phyloP scores from a whole-genome alignment of 371 early-diverging fungal genomes.

The Mucor saturninus region DNA sequence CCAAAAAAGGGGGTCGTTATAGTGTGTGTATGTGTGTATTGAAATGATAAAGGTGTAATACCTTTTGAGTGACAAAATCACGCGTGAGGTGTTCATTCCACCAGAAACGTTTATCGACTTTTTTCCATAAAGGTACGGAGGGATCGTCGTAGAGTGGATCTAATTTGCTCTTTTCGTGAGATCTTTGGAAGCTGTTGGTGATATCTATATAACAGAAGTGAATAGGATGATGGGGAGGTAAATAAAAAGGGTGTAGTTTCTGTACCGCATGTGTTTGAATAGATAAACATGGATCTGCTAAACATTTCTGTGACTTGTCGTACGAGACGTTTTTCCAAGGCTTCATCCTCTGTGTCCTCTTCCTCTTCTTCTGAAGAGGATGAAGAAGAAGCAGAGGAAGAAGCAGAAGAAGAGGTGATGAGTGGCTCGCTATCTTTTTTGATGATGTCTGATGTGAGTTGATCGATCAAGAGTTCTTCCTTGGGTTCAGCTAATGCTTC shows the following conservation, averaged over 20 bases:
- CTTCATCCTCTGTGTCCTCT: slow-evolving; percentile 40
- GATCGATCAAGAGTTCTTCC: slow-evolving; percentile 23
- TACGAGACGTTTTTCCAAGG: slow-evolving; percentile 63
- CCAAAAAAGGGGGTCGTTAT: not conserved
- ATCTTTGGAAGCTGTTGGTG: slow-evolving; percentile 48
- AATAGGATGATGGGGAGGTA: too few relatives aligned
- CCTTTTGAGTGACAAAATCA: slow-evolving; percentile 48
- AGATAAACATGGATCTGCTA: slow-evolving; percentile 66
- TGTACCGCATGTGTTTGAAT: slow-evolving; percentile 62
- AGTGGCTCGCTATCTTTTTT: slow-evolving; percentile 11
- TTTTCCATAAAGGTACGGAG: slow-evolving; percentile 23
- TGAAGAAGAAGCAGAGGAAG: slow-evolving; percentile 21
- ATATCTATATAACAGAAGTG: slow-evolving; percentile 30
- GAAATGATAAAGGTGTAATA: slow-evolving; percentile 2
- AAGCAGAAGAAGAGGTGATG: slow-evolving; percentile 19
- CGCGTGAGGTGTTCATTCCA: slow-evolving; percentile 70
- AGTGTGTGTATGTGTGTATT: too few relatives aligned
- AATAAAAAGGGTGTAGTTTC: too few relatives aligned
- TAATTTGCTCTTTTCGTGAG: slow-evolving; percentile 29
- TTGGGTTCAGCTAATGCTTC: not conserved
- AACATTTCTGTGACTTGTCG: slow-evolving; percentile 69
- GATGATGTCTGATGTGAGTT: slow-evolving; percentile 8
- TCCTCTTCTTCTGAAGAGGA: slow-evolving; percentile 23
- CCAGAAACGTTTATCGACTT: slow-evolving; percentile 63
- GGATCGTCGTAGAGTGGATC: slow-evolving; percentile 24